These are phyloP conservation scores for Pseudisothecium myosuroides DNA, from an alignment of 225 moss, liverwort and hornwort genomes.

Conservation along the genomic window DNA sequence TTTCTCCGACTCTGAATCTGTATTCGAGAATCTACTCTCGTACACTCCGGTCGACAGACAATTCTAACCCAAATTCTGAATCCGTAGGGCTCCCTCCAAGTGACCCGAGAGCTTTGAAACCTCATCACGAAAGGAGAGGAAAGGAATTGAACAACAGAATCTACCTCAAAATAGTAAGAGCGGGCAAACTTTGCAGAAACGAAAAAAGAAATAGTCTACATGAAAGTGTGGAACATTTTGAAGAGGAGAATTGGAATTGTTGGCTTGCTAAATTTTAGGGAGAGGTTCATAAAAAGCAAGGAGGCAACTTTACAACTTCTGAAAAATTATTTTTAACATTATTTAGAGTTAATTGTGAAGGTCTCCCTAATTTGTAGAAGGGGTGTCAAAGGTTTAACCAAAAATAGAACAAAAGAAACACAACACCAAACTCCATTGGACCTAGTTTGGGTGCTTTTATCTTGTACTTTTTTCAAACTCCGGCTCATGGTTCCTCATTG, in stretches of 20 bases:
- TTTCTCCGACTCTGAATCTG: neutral
- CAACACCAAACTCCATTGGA: too few species aligned
- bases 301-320: fast-evolving
- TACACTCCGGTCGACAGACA: neutral
- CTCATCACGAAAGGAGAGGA: neutral
- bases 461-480: too few species aligned
- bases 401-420: too few species aligned
- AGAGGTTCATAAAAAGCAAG: too few species aligned
- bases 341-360: too few species aligned
- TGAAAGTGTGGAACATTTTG: neutral
- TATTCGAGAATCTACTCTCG: neutral
- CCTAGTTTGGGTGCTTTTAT: too few species aligned
- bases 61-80: neutral
- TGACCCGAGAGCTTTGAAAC: neutral
- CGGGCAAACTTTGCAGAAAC: neutral
- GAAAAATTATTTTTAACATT: too few species aligned
- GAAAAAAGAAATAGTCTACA: neutral
- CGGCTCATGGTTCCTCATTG: too few species aligned
- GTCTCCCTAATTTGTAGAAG: too few species aligned
- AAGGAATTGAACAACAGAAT: neutral
- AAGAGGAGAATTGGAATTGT: neutral
- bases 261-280: neutral
- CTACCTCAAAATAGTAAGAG: neutral
- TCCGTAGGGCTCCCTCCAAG: neutral
- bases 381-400: too few species aligned